Evolutionary conservation across 2,329 filamentous ascomycete species (phyloP), one percentile per base, ranked within the genome.

Genomic region (Aspergillus phoenicis): DNA sequence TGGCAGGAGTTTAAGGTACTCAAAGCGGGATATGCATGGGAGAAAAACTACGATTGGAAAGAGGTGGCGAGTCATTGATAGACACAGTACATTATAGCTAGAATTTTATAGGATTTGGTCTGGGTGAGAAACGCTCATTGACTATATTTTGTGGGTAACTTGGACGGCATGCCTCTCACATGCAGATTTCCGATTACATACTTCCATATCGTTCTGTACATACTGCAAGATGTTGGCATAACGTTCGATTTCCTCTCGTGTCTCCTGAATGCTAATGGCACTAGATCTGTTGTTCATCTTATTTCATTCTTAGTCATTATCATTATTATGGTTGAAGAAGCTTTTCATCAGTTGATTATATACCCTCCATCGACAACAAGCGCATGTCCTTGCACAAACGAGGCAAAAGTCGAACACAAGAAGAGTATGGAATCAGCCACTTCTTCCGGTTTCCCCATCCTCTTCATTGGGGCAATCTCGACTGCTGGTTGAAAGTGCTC

Each of bases 301-400:
- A 22, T 24, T 47, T 26, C 13, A 11, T 24, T 33, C 28, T 24
- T 52, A 10, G 26, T 52, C 7, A 39, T 52, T 3, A 28, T 17
- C 17, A 26, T 54, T 15, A 54, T 30, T 13, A 20, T 7, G 8
- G 17, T 10, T 51, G 30, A n/a, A 15, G 28, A 15, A 30, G 7
- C 28, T 43, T 26, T 11, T 13, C 5, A 4, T 26, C 20, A 75
- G 17, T 72, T 68, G 15, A 83, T 82, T 2, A 79, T 77, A 67
- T 84, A 84, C 2, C 83, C 83, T 7, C 83, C 83, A 63, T 85
- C 83, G 0, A 85, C 83, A 1, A 84, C 79, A 64, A 84, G 68
- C 0, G 82, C 81, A 68, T 83, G 78, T 0, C 83, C 83, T 57
- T 84, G 82, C 1, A 85, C 71, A 68, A 85, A 85, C 0, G 81